A percentile compares a stretch with the other conserved stretches of the same genome.
Evolutionary conservation across 805 yeast genomes (phyloP).

Genomic region (Clavispora vitiphila): DNA sequence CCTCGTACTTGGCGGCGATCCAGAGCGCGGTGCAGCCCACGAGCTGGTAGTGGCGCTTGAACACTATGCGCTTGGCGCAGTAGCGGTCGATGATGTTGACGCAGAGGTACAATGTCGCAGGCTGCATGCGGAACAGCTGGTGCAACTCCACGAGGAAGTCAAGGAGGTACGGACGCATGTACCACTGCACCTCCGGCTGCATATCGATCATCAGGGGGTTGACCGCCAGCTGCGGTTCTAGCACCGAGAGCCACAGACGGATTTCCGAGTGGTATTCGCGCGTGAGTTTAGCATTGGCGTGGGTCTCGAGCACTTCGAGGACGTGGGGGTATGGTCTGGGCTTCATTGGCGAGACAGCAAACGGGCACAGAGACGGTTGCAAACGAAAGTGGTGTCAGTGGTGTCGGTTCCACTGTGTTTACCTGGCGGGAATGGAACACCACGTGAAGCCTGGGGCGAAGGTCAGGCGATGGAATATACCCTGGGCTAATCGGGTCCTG

Average conservation of each 20-base stretch:
- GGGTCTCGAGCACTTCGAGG: constrained; percentile 45
- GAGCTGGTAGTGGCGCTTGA: constrained; percentile 43
- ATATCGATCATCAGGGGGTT: constrained; percentile 48
- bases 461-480: no score
- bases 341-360: no score
- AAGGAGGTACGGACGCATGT: constrained; percentile 41
- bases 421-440: no score
- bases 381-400: no score
- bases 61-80: constrained; percentile 42
- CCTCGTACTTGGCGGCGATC: constrained; percentile 52
- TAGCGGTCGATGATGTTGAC: constrained; percentile 43
- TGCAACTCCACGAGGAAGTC: constrained; percentile 43
- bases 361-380: no score
- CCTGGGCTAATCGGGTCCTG: no score
- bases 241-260: constrained; percentile 30
- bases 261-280: constrained; percentile 41
- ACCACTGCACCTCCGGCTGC: constrained; percentile 46
- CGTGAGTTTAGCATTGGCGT: constrained; percentile 37
- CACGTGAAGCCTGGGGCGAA: no score
- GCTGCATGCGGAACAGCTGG: constrained; percentile 36
- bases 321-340: constrained; percentile 35
- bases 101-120: constrained; percentile 39
- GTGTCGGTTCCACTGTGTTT: no score
- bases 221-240: constrained; percentile 39
- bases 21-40: constrained; percentile 45